Percentiles rank a stretch among this genome's conserved stretches.
Evolutionary conservation across 1,139 yeast genomes (phyloP).

Genomic region (Hansenula sp.): DNA sequence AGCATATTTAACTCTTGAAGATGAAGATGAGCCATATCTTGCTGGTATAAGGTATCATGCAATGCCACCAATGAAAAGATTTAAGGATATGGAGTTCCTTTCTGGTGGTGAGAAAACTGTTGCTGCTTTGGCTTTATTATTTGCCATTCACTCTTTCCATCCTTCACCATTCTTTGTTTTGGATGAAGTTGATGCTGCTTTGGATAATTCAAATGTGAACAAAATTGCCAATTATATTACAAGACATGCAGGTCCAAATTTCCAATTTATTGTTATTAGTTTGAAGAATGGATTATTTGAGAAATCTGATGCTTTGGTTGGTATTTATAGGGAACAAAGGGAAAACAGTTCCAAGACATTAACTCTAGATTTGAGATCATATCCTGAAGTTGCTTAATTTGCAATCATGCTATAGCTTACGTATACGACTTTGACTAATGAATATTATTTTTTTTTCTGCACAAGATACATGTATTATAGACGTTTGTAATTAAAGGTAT

Average conservation of each 20-base stretch:
- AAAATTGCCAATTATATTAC: slow-evolving; percentile 81
- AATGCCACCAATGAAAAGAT: slow-evolving; percentile 94
- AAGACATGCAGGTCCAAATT: slow-evolving; percentile 68
- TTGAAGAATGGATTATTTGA: slow-evolving; percentile 85
- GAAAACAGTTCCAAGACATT: slow-evolving; percentile 74
- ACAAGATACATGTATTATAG: no score
- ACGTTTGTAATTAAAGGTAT: no score
- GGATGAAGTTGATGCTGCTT: slow-evolving; percentile 97
- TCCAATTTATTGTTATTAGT: slow-evolving; percentile 92
- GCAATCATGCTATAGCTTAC: not conserved
- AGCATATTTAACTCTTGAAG: slow-evolving; percentile 82
- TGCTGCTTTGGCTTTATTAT: slow-evolving; percentile 89
- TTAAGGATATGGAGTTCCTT: slow-evolving; percentile 85
- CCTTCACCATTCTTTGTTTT: slow-evolving; percentile 95
- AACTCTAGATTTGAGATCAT: slow-evolving; percentile 67
- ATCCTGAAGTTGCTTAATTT: slow-evolving; percentile 33
- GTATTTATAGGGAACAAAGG: slow-evolving; percentile 83
- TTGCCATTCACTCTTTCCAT: slow-evolving; percentile 85
- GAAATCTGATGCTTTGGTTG: slow-evolving; percentile 86
- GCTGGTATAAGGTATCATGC: slow-evolving; percentile 89
- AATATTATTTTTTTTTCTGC: not conserved
- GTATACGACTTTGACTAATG: not conserved
- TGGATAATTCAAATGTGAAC: slow-evolving; percentile 84
- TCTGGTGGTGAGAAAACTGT: slow-evolving; percentile 98
- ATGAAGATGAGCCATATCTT: slow-evolving; percentile 83